Base-by-base conservation (phyloP, 2,329 filamentous ascomycete genomes). In the Phaeoacremonium minimum region DNA sequence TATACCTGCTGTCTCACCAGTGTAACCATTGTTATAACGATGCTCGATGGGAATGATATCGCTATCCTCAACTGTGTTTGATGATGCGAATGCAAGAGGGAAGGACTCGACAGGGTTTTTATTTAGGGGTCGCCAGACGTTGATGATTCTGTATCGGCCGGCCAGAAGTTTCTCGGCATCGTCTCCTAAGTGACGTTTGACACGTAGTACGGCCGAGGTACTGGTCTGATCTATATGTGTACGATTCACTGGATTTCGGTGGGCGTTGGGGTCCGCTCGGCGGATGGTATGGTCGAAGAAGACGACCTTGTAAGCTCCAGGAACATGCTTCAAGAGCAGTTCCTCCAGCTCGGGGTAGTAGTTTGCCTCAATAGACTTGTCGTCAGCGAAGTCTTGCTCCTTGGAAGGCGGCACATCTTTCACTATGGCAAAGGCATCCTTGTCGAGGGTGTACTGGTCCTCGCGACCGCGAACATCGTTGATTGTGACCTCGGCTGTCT, bases 201-300 rank as follows among this genome's bases (percentile, higher is more conserved):
- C 84, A 32, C 88, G 83, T 55, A 76, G 69, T 8, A 64, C 71
- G 1, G 85, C 80, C 0, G 85, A 83, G 13, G 58, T 58, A 6
- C 74, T 61, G 0, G 87, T 93, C 62, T 95, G 89, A 57, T 95
- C 89, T 44, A 95, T 85, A 60, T 95, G 89, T 0, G 85, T 85
- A 28, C 75, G 61, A 11, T 69, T 76, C 0, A 94, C 87, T 3
- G 89, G 87, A 2, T 65, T 68, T 32, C 88, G 77, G n/a, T 60
- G 58, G 0, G 84, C 75, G 36, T 66, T 60, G 0, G 79, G 73
- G 3, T 61, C 55, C 9, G 77, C 68, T 29, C 85, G 77, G n/a
- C 89, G 83, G 57, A 95, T 78, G 7, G 88, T 95, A 66, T 95
- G 86, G 67, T 95, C 88, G 63, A 95, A 95, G 54, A 95, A 66